Conservation (phyloP, 495 filamentous ascomycete species). For the Aspergillus sclerotiicarbonarius region DNA sequence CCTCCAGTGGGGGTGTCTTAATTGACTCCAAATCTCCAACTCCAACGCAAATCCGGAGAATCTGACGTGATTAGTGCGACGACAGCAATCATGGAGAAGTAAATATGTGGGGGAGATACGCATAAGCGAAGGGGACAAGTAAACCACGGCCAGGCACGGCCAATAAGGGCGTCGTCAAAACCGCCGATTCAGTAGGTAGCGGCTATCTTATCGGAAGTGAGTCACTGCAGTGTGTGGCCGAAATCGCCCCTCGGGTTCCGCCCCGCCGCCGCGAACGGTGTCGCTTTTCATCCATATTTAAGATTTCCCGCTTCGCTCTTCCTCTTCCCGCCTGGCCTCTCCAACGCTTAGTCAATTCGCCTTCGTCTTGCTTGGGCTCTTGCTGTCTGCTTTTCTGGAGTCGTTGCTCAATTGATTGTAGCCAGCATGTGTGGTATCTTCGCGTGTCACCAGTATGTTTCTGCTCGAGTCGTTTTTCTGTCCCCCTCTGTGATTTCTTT, state of each 20-base stretch:
- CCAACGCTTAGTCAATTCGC: slow-evolving; percentile 13
- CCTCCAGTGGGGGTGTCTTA: not conserved
- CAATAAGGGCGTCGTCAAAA: slow-evolving; percentile 14
- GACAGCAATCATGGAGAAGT: not conserved
- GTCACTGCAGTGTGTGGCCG: slow-evolving; percentile 33
- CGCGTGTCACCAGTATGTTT: slow-evolving; percentile 81
- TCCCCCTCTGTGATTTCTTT: slow-evolving; percentile 7
- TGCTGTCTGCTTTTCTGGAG: slow-evolving; percentile 21
- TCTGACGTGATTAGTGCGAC: too few relatives aligned
- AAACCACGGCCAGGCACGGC: not conserved
- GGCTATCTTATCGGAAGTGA: slow-evolving; percentile 50
- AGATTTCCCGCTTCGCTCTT: slow-evolving; percentile 33
- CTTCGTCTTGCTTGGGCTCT: slow-evolving; percentile 13
- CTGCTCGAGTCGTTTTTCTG: slow-evolving; percentile 15
- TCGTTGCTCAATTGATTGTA: slow-evolving; percentile 26
- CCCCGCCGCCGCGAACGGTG: slow-evolving; percentile 30
- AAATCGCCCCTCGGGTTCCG: slow-evolving; percentile 42
- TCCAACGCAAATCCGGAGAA: too few relatives aligned
- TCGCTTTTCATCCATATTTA: slow-evolving; percentile 26
- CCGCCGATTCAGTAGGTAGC: not conserved
- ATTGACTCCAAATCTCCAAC: not conserved
- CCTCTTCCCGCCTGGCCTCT: slow-evolving; percentile 11
- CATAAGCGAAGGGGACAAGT: not conserved
- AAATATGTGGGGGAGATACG: not conserved
- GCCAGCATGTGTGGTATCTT: slow-evolving; percentile 78